These are phyloP conservation scores for Fraxinus pennsylvanica DNA, from an alignment of 257 asterid genomes.

Conservation along the genomic window DNA sequence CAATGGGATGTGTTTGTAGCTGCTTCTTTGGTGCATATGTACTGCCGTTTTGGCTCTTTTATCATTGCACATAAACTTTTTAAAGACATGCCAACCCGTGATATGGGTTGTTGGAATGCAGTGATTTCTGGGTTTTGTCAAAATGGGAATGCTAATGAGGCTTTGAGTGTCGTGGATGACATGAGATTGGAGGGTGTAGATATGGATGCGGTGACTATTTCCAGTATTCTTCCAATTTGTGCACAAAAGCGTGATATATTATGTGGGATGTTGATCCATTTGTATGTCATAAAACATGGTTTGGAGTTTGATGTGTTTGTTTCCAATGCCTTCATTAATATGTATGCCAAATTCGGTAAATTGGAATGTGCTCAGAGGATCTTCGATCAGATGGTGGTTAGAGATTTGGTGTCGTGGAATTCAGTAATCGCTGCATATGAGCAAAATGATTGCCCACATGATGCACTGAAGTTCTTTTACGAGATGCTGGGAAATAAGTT, in stretches of 20 bases:
- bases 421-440: constrained; percentile 7
- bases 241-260: constrained; percentile 34
- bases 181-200: constrained; percentile 36
- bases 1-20: constrained; percentile 56
- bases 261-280: constrained; percentile 42
- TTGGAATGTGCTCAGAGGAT: constrained; percentile 32
- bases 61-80: constrained; percentile 18
- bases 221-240: constrained; percentile 47
- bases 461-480: constrained; percentile 36
- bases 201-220: not conserved
- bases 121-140: constrained; percentile 55
- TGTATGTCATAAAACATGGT: constrained; percentile 43
- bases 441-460: constrained; percentile 25
- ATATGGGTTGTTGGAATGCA: constrained; percentile 61
- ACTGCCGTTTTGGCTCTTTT: constrained; percentile 26
- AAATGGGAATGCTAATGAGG: constrained; percentile 39
- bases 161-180: constrained; percentile 40
- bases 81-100: constrained; percentile 48
- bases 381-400: not conserved
- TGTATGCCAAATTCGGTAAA: constrained; percentile 45
- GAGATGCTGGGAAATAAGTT: constrained; percentile 34
- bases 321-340: constrained; percentile 28
- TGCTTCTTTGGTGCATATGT: constrained; percentile 53
- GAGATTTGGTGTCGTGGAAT: constrained; percentile 31
- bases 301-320: constrained; percentile 3